phyloP scores from a whole-genome alignment of 2,329 filamentous ascomycete genomes.

The Colletotrichum endophyticum region DNA sequence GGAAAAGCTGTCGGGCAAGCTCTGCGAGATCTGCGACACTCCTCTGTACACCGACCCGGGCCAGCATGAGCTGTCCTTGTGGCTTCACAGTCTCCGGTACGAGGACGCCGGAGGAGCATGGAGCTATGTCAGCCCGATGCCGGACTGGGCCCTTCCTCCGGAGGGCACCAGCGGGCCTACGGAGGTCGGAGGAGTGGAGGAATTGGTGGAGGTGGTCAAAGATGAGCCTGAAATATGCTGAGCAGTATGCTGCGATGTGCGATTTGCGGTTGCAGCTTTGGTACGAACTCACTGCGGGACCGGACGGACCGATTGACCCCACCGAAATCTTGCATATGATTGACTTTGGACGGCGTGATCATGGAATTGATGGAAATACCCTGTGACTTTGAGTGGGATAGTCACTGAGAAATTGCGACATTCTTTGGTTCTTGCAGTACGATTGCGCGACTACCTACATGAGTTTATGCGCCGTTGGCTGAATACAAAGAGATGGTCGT shows the following conservation, averaged over 20 bases:
- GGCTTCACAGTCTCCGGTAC: constrained; percentile 91
- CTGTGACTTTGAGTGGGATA: not conserved
- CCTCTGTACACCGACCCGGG: constrained; percentile 94
- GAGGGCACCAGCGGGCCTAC: constrained; percentile 73
- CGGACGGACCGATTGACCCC: constrained; percentile 11
- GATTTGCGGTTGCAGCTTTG: constrained; percentile 6
- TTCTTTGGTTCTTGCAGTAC: not conserved
- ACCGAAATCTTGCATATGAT: not conserved
- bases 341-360: not conserved
- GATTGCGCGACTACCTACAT: not conserved
- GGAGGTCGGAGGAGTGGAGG: constrained; percentile 66
- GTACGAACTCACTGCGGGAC: not conserved
- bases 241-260: not conserved
- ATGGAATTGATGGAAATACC: not conserved
- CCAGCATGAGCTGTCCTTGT: constrained; percentile 87
- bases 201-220: constrained; percentile 60
- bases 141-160: constrained; percentile 86
- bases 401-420: not conserved
- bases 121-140: constrained; percentile 86
- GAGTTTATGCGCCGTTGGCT: not conserved
- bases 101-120: constrained; percentile 82
- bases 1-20: constrained; percentile 88
- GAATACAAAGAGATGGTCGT: not conserved
- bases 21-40: constrained; percentile 83
- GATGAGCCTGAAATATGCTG: constrained; percentile 44